Conservation (phyloP, 163 green algal genomes). For the Scenedesmus sp. region DNA sequence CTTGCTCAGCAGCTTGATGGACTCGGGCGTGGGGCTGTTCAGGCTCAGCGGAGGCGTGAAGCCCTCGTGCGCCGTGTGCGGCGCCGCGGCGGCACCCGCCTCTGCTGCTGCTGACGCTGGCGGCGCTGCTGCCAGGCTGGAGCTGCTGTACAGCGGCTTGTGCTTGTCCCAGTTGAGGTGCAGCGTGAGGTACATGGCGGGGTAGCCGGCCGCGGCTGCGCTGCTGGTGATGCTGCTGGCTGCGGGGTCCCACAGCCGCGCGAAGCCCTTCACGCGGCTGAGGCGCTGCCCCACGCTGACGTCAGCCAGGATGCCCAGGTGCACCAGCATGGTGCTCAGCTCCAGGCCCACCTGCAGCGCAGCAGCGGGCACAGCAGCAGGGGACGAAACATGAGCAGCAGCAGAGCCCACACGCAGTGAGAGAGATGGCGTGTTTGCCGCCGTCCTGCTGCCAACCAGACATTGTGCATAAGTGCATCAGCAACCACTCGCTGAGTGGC, state of each 20-base stretch:
- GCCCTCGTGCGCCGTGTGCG: not conserved
- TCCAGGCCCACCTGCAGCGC: constrained; percentile 35
- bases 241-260: constrained; percentile 23
- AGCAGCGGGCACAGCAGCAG: not conserved
- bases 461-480: too few relatives aligned
- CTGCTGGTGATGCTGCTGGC: not conserved
- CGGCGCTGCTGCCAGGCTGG: constrained; percentile 20
- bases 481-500: too few relatives aligned
- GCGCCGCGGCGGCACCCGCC: not conserved
- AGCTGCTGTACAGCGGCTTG: constrained; percentile 35
- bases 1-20: constrained; percentile 25
- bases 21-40: constrained; percentile 32
- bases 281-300: constrained; percentile 25
- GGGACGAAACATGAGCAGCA: not conserved
- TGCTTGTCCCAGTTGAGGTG: constrained; percentile 35
- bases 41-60: constrained; percentile 5
- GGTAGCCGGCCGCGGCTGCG: constrained; percentile 21
- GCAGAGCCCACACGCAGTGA: not conserved
- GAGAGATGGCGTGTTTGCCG: not conserved
- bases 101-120: not conserved
- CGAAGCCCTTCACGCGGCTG: not conserved
- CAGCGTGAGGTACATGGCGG: constrained; percentile 47
- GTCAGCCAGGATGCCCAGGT: constrained; percentile 33
- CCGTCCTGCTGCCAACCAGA: not conserved
- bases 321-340: constrained; percentile 17